Evolutionary conservation across 768 basidiomycete species (phyloP), one percentile per base, ranked within the genome.

Genomic region (Panus rudis): DNA sequence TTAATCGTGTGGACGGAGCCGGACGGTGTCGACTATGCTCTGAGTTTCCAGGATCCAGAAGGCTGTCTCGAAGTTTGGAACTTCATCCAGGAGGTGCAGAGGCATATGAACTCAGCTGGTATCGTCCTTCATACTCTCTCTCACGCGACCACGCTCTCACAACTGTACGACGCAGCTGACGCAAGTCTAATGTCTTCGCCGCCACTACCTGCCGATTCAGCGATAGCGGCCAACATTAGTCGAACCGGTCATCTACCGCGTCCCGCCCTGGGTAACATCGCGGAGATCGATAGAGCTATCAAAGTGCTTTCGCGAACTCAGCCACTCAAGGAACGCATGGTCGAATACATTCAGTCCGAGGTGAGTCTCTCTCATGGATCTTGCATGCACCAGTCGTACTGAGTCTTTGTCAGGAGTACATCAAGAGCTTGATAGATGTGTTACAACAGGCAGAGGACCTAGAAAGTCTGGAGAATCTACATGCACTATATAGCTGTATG

Each of bases 1-100:
- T 75, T 99, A 37, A 97, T 99, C 53, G 94, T 97, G 16, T 99
- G 96, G 96, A 98, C 94, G 3, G 94, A 98, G 60, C 87, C 90
- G 1, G 84, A 89, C 50, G 89, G 90, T 22, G 80, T 86, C 27
- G 96, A 99, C 63, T 93, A 96, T 59, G 94, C 94, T 2, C 71
- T 99, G 41, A 94, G 92, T 54, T 99, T 99, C 54, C 94, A 97
- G 58, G 94, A 97, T 54, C 78, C 89, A 1, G 89, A 92, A 49
- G 96, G 93, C 23, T 99, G 94, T 53, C 74, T 81, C 24, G 92
- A 98, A 68, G 89, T 98, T 38, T 99, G 96, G 94, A 87, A 85
- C 55, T 99, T 97, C 62, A 94, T 99, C 53, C 67, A 76, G 49
- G 90, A 94, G 57, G 90, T 97, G 24, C 90, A 92, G 62, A 75